Percentiles rank a stretch among this genome's conserved stretches.
Evolutionary conservation across 2,329 filamentous ascomycete species (phyloP).

Genomic region (Apiospora saccharicola): DNA sequence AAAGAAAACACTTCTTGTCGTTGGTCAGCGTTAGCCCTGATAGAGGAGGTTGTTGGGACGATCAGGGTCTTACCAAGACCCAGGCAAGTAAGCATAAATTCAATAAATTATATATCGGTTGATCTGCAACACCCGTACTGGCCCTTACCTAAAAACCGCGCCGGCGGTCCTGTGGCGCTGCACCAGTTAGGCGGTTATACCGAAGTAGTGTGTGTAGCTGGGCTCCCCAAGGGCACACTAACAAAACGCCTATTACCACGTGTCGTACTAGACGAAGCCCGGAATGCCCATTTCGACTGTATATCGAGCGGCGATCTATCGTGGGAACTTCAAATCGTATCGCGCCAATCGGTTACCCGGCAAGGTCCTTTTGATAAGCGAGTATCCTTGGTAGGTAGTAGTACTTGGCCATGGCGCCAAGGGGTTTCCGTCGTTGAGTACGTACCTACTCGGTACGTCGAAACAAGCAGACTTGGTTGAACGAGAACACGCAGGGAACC

Average conservation of each 20-base stretch:
- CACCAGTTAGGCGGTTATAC: not conserved
- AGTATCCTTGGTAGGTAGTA: not conserved
- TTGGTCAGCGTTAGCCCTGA: not conserved
- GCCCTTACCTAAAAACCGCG: not conserved
- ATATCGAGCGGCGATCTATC: not conserved
- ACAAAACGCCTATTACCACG: not conserved
- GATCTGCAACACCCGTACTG: not conserved
- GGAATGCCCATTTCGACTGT: not conserved
- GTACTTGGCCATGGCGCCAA: no score
- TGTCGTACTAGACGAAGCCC: not conserved
- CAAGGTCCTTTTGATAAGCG: not conserved
- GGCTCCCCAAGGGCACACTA: not conserved
- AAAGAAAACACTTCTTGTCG: not conserved
- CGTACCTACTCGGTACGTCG: no score
- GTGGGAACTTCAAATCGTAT: not conserved
- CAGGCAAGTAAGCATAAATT: not conserved
- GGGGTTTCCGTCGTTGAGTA: no score
- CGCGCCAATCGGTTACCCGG: not conserved
- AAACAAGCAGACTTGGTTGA: no score
- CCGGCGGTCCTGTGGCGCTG: not conserved
- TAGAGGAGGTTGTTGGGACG: not conserved
- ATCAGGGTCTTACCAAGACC: not conserved
- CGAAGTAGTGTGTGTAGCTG: not conserved
- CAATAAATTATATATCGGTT: not conserved
- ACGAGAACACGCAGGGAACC: not conserved